Evolutionary conservation across 805 yeast genomes (phyloP).

Genomic region (Myxozyma geophila): DNA sequence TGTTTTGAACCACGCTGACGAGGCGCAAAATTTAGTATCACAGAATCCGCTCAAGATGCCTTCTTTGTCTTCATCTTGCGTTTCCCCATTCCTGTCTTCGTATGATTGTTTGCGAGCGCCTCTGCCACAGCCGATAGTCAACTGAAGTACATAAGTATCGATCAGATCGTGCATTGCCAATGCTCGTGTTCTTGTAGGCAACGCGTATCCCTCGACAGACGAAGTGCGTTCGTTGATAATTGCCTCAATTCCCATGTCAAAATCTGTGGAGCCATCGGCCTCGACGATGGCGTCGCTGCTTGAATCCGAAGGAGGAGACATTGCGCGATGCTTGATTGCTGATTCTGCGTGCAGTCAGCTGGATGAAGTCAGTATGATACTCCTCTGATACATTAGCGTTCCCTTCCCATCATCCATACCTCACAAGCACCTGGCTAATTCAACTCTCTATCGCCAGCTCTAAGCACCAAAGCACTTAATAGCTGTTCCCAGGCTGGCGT

Average conservation of each 20-base stretch:
- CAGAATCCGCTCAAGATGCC: not conserved
- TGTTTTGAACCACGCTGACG: conserved; percentile 9
- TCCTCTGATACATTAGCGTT: too few relatives aligned
- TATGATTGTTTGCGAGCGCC: not conserved
- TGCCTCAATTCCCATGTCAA: not conserved
- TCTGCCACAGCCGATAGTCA: conserved; percentile 8
- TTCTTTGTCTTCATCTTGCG: too few relatives aligned
- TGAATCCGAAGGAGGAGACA: too few relatives aligned
- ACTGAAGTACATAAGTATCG: not conserved
- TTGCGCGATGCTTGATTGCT: too few relatives aligned
- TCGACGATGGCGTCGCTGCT: not conserved
- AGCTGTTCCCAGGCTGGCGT: too few relatives aligned
- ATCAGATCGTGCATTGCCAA: not conserved
- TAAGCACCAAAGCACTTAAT: too few relatives aligned
- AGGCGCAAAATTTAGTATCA: conserved; percentile 21
- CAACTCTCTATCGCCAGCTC: too few relatives aligned
- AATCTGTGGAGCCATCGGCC: not conserved
- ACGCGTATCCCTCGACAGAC: not conserved
- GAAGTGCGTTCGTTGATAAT: not conserved
- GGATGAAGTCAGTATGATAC: too few relatives aligned
- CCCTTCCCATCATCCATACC: too few relatives aligned
- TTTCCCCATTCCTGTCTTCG: too few relatives aligned
- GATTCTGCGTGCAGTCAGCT: too few relatives aligned
- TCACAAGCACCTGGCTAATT: too few relatives aligned
- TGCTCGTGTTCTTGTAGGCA: conserved; percentile 3